A percentile compares a stretch with the other conserved stretches of the same genome.
phyloP scores from a whole-genome alignment of 2,329 filamentous ascomycete genomes.

The Cordyceps militaris region DNA sequence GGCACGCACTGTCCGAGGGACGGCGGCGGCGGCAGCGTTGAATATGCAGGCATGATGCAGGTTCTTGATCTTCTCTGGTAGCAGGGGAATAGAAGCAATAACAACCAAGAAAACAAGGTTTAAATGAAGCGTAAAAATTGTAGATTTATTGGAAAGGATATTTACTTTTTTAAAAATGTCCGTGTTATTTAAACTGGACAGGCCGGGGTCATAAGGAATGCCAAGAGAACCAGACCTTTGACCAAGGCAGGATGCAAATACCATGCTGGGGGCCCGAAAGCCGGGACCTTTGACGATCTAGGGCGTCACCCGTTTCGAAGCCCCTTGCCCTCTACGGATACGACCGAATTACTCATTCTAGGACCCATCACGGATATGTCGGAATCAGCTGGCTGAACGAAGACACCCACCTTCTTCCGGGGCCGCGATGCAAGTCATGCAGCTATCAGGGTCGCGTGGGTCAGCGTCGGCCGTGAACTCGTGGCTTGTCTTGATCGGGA shows the following conservation, averaged over 20 bases:
- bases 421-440: background rate
- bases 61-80: no score
- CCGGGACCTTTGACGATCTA: no score
- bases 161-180: background rate
- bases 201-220: background rate
- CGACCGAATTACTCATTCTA: slow-evolving; percentile 2
- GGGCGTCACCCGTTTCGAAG: no score
- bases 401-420: background rate
- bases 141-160: background rate
- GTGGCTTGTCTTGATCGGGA: background rate
- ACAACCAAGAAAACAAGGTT: background rate
- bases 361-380: background rate
- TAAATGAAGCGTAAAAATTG: background rate
- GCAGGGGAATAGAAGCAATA: background rate
- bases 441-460: background rate
- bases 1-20: background rate
- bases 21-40: background rate
- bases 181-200: background rate
- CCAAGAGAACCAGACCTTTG: background rate
- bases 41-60: background rate
- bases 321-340: no score
- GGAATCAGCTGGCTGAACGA: background rate
- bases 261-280: background rate
- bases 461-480: background rate
- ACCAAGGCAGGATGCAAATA: background rate